Evolutionary conservation across 164 flowering plant genomes (phyloP).

Genomic region (Vitis rotundifolia): DNA sequence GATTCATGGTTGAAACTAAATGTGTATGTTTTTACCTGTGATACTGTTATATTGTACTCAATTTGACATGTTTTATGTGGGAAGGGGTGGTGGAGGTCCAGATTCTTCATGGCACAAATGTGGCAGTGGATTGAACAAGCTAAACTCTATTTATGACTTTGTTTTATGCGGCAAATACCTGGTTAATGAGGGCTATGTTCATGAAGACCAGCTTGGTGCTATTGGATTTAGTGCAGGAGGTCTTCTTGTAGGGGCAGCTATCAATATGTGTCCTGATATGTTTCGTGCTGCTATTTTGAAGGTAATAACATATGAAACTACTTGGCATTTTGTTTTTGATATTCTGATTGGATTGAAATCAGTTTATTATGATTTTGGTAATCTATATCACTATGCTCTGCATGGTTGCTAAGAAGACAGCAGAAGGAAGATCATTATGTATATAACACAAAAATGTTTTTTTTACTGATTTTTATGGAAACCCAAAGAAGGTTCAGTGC

Average conservation of each 20-base stretch:
- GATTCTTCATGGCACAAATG: constrained; percentile 82
- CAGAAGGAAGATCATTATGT: no score
- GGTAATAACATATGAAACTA: constrained; percentile 36
- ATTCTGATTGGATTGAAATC: background rate
- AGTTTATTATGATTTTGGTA: no score
- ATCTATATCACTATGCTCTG: no score
- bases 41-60: background rate
- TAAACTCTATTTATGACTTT: constrained; percentile 77
- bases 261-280: constrained; percentile 67
- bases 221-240: constrained; percentile 86
- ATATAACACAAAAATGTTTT: no score
- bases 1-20: no score
- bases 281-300: constrained; percentile 72
- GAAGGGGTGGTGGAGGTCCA: constrained; percentile 86
- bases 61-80: constrained; percentile 12
- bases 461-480: no score
- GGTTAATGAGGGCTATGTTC: constrained; percentile 62
- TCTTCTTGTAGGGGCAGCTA: constrained; percentile 77
- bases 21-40: no score
- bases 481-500: no score
- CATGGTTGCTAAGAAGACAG: no score
- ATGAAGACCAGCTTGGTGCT: constrained; percentile 59
- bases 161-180: constrained; percentile 73
- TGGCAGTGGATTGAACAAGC: constrained; percentile 67
- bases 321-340: background rate